These are phyloP conservation scores for Leptoxyphium fumago DNA, from an alignment of 2,329 filamentous ascomycete genomes.

Conservation along the genomic window DNA sequence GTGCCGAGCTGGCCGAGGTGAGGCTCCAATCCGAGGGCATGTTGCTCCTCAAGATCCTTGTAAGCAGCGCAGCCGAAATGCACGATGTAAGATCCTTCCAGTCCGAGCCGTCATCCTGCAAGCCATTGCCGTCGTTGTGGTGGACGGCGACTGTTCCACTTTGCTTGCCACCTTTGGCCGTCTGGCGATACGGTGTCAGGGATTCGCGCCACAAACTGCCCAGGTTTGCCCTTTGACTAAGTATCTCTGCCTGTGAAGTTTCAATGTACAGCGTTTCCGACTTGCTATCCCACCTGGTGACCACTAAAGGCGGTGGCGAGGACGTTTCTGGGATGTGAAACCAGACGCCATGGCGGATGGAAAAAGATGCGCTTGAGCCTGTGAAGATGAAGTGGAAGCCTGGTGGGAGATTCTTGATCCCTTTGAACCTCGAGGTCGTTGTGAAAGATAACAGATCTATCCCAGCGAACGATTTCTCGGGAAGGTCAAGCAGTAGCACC, in stretches of 20 bases:
- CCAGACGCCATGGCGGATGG: conserved; percentile 48
- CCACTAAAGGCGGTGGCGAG: conserved; percentile 25
- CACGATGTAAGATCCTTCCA: conserved; percentile 38
- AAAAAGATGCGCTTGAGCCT: conserved; percentile 41
- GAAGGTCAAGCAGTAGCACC: conserved; percentile 29
- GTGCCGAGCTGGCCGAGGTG: conserved; percentile 42
- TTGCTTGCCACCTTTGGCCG: conserved; percentile 13
- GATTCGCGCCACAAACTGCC: conserved; percentile 41
- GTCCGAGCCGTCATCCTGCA: conserved; percentile 27
- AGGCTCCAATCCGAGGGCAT: conserved; percentile 36
- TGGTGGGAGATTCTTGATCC: conserved; percentile 42
- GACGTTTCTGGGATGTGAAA: conserved; percentile 30
- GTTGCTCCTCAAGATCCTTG: conserved; percentile 34
- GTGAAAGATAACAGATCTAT: conserved; percentile 47
- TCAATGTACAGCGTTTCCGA: conserved; percentile 32
- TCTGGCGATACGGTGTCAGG: conserved; percentile 33
- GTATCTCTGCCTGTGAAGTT: conserved; percentile 24
- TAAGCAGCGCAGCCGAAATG: conserved; percentile 35
- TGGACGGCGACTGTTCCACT: conserved; percentile 12
- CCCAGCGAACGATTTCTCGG: conserved; percentile 35
- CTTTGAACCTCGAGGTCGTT: conserved; percentile 44
- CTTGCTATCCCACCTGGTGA: conserved; percentile 41
- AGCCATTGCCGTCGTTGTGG: conserved; percentile 10
- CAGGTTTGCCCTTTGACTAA: conserved; percentile 41
- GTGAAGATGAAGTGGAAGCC: conserved; percentile 50